Conservation (phyloP, 331 rosid genomes). For the Malus hybrid region DNA sequence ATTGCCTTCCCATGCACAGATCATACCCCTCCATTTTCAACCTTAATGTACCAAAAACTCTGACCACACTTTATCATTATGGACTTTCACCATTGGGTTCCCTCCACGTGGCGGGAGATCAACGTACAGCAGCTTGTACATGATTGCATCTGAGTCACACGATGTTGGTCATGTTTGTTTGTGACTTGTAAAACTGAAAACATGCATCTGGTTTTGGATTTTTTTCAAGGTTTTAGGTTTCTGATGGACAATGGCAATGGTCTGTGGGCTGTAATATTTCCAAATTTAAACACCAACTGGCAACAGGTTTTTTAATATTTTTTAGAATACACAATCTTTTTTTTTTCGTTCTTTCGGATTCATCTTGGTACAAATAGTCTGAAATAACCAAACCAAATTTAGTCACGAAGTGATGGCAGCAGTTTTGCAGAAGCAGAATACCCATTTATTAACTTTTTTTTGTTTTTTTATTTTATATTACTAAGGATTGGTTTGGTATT, state of each 20-base stretch:
- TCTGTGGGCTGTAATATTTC: background rate
- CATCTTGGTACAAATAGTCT: background rate
- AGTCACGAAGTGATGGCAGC: background rate
- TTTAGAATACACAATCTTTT: too few species aligned
- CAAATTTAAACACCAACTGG: background rate
- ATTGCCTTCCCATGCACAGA: background rate
- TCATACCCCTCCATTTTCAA: background rate
- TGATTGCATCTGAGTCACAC: background rate
- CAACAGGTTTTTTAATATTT: too few species aligned
- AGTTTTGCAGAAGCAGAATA: background rate
- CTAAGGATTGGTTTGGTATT: too few species aligned
- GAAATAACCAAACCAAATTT: background rate
- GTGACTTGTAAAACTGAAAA: background rate
- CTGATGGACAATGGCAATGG: background rate
- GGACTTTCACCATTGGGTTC: background rate
- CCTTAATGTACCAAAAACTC: constrained; percentile 5
- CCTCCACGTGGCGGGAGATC: constrained; percentile 3
- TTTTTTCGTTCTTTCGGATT: too few species aligned
- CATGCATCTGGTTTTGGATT: background rate
- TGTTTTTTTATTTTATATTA: background rate
- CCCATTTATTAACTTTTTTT: background rate
- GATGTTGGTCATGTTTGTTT: background rate
- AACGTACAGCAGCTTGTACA: background rate
- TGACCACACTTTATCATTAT: constrained; percentile 11
- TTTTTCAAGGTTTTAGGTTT: background rate